These are phyloP conservation scores for Strobilomyces dryophilus DNA, from an alignment of 768 basidiomycete species.

Conservation along the genomic window DNA sequence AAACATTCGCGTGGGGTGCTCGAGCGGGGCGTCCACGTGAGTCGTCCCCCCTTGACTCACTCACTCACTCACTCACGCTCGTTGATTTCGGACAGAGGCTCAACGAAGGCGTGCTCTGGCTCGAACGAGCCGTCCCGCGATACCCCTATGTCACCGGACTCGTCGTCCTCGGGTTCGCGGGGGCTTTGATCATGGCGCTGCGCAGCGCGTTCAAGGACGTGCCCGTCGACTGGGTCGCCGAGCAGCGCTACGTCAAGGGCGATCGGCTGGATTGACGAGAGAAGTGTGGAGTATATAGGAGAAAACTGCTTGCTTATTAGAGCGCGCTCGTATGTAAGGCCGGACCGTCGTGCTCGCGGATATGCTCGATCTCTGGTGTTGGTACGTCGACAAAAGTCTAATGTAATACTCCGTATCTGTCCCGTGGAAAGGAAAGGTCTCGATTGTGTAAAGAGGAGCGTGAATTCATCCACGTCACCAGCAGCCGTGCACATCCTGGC, in stretches of 20 bases:
- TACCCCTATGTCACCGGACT: slow-evolving; percentile 21
- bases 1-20: slow-evolving; percentile 69
- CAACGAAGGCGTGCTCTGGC: slow-evolving; percentile 7
- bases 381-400: no score
- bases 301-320: no score
- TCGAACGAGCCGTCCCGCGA: slow-evolving; percentile 7
- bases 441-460: no score
- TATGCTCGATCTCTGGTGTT: no score
- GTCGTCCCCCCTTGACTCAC: background rate
- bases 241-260: slow-evolving; percentile 17
- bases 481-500: no score
- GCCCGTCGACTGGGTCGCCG: slow-evolving; percentile 8
- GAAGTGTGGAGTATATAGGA: no score
- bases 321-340: no score
- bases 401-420: no score
- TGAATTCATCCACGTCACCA: no score
- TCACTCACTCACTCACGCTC: background rate
- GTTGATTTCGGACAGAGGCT: slow-evolving; percentile 15
- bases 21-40: slow-evolving; percentile 55
- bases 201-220: slow-evolving; percentile 16
- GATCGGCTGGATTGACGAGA: slow-evolving; percentile 23
- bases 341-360: no score
- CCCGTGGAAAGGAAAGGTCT: no score
- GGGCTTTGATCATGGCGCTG: slow-evolving; percentile 9
- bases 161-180: slow-evolving; percentile 8